Percentiles rank a stretch among this genome's conserved stretches.
These are phyloP conservation scores for Daldinia grandis DNA, from an alignment of 495 filamentous ascomycete genomes.

Conservation along the genomic window DNA sequence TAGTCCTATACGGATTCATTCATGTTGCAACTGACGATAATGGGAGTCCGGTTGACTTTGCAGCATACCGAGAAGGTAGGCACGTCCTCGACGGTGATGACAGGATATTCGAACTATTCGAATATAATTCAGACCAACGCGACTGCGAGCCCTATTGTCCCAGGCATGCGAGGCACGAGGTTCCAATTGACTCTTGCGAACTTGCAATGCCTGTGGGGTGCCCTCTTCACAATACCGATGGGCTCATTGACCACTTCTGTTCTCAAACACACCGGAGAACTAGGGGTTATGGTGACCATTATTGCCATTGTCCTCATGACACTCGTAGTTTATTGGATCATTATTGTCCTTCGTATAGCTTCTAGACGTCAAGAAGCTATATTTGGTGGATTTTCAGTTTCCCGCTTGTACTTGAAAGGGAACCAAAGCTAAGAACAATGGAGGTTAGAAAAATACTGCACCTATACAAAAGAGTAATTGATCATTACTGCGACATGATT, in stretches of 20 bases:
- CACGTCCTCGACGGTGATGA: constrained; percentile 22
- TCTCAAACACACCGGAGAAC: background rate
- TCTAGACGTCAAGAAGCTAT: background rate
- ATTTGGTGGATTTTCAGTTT: background rate
- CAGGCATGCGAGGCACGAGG: background rate
- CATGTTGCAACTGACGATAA: constrained; percentile 13
- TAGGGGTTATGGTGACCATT: constrained; percentile 20
- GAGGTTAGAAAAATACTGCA: background rate
- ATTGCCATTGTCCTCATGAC: constrained; percentile 34
- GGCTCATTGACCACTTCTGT: constrained; percentile 32
- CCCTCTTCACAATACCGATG: constrained; percentile 10
- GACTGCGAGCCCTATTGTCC: constrained; percentile 33
- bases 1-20: constrained; percentile 30
- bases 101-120: constrained; percentile 29
- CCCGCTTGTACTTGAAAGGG: background rate
- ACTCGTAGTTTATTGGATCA: background rate
- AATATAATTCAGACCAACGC: constrained; percentile 9
- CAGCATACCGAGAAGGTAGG: background rate
- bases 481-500: background rate
- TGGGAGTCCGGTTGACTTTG: constrained; percentile 17
- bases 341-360: constrained; percentile 6
- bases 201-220: constrained; percentile 2
- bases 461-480: background rate
- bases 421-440: background rate
- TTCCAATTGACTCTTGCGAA: constrained; percentile 3